Percentiles rank a stretch among this genome's conserved stretches.
These are phyloP conservation scores for Chloridella minuta DNA, from an alignment of 352 stramenopile species.

Conservation along the genomic window DNA sequence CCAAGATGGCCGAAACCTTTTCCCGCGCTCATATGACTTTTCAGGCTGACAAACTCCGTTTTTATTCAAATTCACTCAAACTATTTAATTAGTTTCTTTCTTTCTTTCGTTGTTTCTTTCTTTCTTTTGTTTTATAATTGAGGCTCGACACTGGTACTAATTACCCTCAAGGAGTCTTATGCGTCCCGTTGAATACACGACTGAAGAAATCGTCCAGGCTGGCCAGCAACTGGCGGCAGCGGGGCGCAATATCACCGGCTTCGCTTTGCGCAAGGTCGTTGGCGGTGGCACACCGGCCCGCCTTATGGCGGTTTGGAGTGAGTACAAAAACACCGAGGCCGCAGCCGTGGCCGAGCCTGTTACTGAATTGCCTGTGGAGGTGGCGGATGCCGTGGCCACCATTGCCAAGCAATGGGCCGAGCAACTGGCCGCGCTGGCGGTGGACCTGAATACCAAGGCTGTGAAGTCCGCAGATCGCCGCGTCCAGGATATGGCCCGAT, in stretches of 20 bases:
- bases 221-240: not conserved
- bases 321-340: not conserved
- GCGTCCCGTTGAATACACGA: not conserved
- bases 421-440: not conserved
- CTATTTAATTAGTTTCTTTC: constrained; percentile 5
- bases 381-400: not conserved
- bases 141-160: not conserved
- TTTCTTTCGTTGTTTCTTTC: not conserved
- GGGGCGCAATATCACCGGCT: not conserved
- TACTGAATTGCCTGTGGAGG: not conserved
- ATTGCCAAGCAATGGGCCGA: not conserved
- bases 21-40: not conserved
- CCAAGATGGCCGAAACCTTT: not conserved
- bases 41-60: not conserved
- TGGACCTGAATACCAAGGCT: not conserved
- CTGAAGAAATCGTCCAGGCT: not conserved
- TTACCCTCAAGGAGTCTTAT: not conserved
- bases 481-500: not conserved
- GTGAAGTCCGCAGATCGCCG: not conserved
- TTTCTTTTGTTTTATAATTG: constrained; percentile 7
- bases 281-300: not conserved
- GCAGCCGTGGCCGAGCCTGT: not conserved
- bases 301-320: not conserved
- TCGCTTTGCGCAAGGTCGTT: not conserved
- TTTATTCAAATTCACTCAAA: not conserved